phyloP scores from a whole-genome alignment of 1,284 basidiomycete genomes.

The Microbotryum lychnidis-dioicae region DNA sequence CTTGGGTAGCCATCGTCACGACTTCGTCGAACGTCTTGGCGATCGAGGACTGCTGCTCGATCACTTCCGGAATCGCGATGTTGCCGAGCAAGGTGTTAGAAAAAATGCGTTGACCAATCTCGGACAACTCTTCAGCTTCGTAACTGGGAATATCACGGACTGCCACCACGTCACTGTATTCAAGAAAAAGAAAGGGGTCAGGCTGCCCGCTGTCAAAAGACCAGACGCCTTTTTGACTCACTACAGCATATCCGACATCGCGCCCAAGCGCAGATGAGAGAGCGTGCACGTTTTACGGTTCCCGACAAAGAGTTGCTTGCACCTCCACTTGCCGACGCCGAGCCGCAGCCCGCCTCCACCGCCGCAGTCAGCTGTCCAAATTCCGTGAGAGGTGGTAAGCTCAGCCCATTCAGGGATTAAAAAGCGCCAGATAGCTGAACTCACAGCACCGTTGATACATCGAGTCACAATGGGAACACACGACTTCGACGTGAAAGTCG shows the following conservation, averaged over 20 bases:
- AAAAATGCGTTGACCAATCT: constrained; percentile 9
- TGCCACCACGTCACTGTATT: constrained; percentile 5
- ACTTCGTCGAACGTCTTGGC: constrained; percentile 12
- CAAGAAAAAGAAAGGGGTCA: background rate
- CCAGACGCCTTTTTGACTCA: background rate
- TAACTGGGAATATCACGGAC: constrained; percentile 9
- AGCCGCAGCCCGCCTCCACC: constrained; percentile 42
- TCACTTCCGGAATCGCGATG: constrained; percentile 24
- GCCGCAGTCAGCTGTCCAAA: constrained; percentile 16
- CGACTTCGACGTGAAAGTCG: constrained; percentile 26
- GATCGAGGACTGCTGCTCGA: constrained; percentile 21
- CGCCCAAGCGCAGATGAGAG: constrained; percentile 36
- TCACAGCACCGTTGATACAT: constrained; percentile 26
- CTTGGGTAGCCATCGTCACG: background rate
- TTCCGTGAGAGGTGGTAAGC: background rate
- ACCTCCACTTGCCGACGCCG: constrained; percentile 46
- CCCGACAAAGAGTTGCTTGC: constrained; percentile 44
- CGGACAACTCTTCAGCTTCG: constrained; percentile 14
- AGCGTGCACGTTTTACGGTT: constrained; percentile 44
- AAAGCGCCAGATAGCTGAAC: background rate
- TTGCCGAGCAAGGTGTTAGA: constrained; percentile 15
- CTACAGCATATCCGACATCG: constrained; percentile 11
- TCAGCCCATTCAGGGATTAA: background rate
- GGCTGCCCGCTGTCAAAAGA: background rate
- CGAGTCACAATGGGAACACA: constrained; percentile 22